Evolutionary conservation across 139 green algal species (phyloP).

Genomic region (Chloropicon primus): DNA sequence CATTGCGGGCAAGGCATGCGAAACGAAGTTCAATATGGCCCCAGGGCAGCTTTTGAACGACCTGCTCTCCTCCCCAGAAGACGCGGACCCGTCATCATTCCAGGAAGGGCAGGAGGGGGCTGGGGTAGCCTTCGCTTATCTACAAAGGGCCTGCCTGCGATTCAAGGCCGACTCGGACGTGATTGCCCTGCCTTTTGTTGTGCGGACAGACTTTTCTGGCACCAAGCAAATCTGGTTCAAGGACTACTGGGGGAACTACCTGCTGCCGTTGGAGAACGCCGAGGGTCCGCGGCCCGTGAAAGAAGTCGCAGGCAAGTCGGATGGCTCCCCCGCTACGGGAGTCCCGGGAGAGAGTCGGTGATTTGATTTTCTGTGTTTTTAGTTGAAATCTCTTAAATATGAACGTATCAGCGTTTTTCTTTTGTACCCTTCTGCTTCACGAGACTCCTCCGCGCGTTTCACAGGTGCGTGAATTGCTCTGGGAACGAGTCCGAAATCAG

Average conservation of each 20-base stretch:
- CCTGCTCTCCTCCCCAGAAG: background rate
- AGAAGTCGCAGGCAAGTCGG: background rate
- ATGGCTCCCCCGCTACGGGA: too few species aligned
- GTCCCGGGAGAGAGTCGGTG: too few species aligned
- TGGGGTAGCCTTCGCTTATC: background rate
- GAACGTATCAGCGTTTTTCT: too few species aligned
- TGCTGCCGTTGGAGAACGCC: background rate
- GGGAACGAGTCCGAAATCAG: background rate
- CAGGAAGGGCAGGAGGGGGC: too few species aligned
- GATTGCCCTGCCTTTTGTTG: background rate
- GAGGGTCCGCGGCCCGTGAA: background rate
- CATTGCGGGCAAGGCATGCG: background rate
- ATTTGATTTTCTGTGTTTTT: too few species aligned
- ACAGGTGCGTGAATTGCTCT: background rate
- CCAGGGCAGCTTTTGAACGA: constrained; percentile 2
- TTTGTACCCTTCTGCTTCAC: too few species aligned
- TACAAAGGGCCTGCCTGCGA: background rate
- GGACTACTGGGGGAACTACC: background rate
- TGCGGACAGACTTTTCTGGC: background rate
- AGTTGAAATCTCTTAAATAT: too few species aligned
- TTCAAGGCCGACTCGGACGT: background rate
- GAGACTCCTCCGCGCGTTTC: too few species aligned
- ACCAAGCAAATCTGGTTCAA: background rate
- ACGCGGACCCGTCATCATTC: background rate
- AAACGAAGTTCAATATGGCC: constrained; percentile 4